These are phyloP conservation scores for Fusarium clavum DNA, from an alignment of 2,329 filamentous ascomycete genomes.

Conservation along the genomic window DNA sequence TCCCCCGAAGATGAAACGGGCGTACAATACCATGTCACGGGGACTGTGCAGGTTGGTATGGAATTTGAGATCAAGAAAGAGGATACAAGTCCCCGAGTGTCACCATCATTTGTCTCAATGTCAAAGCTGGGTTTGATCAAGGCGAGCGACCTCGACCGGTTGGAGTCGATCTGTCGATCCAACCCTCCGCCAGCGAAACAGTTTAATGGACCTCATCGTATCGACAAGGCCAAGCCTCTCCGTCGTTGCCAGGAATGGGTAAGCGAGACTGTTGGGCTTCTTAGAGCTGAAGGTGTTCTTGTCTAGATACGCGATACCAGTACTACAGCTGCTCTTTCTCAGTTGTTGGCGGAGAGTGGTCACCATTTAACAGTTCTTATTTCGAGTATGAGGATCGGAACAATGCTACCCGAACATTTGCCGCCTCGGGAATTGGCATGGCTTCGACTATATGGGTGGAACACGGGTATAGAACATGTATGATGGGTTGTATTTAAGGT, in stretches of 20 bases:
- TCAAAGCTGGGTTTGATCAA: neutral
- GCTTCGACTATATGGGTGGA: neutral
- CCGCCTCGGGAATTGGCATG: neutral
- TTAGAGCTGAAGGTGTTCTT: neutral
- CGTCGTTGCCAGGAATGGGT: neutral
- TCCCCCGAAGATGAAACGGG: neutral
- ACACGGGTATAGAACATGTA: neutral
- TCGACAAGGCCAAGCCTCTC: neutral
- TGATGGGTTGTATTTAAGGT: neutral
- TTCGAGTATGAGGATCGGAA: too few relatives aligned
- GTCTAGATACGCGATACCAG: neutral
- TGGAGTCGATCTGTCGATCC: neutral
- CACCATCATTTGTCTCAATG: neutral
- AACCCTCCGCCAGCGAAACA: neutral
- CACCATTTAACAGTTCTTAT: rapidly evolving
- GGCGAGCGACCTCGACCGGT: neutral
- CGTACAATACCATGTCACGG: neutral
- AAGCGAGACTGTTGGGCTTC: neutral
- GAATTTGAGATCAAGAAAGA: neutral
- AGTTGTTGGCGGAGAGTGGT: neutral
- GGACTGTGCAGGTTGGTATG: neutral
- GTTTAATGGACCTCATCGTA: neutral
- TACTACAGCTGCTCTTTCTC: neutral
- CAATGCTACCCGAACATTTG: neutral
- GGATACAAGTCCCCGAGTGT: neutral